Evolutionary conservation across 306 rosid species (phyloP).

Genomic region (Begonia masoniana): DNA sequence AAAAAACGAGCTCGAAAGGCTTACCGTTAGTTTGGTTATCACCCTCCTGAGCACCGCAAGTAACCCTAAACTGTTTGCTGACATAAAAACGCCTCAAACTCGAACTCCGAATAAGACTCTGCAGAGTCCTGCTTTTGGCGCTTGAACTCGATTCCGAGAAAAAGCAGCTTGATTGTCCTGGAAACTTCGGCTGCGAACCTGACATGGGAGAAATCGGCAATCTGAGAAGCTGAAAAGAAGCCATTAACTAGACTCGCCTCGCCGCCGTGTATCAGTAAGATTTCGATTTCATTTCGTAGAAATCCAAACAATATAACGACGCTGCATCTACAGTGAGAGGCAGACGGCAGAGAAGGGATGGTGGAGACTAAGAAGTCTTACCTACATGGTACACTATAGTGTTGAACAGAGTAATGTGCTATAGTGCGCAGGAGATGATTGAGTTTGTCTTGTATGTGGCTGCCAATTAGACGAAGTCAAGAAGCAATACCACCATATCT

Average conservation of each 20-base stretch:
- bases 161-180: constrained; percentile 29
- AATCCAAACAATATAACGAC: constrained; percentile 5
- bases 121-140: constrained; percentile 24
- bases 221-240: constrained; percentile 44
- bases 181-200: constrained; percentile 31
- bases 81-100: constrained; percentile 7
- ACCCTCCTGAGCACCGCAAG: constrained; percentile 44
- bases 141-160: constrained; percentile 19
- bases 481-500: too few species aligned
- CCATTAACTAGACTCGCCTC: constrained; percentile 30
- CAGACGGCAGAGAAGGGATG: neutral
- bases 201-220: constrained; percentile 43
- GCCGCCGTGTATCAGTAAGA: constrained; percentile 6
- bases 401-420: too few species aligned
- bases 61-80: constrained; percentile 24
- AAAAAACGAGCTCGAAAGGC: constrained; percentile 6
- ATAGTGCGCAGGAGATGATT: too few species aligned
- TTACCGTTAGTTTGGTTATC: constrained; percentile 63
- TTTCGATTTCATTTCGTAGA: constrained; percentile 17
- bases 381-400: too few species aligned
- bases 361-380: neutral
- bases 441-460: too few species aligned
- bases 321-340: constrained; percentile 2
- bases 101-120: constrained; percentile 14
- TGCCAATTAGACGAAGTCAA: too few species aligned